These are phyloP conservation scores for Collybiopsis luxurians DNA, from an alignment of 768 basidiomycete species.

Conservation along the genomic window DNA sequence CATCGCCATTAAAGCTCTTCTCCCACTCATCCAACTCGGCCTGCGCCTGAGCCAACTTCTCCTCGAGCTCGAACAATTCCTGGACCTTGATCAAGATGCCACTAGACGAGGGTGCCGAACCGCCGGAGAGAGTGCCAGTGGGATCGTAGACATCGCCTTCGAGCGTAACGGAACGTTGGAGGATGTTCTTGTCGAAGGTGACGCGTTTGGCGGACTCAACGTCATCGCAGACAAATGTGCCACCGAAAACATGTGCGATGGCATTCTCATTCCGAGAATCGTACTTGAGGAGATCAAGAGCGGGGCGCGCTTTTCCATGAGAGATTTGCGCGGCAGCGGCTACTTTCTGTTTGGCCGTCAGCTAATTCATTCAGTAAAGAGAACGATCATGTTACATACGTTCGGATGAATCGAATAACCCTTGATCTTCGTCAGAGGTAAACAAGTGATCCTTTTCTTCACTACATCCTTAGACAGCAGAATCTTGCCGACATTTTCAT, in stretches of 20 bases:
- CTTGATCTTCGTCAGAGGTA: constrained; percentile 91
- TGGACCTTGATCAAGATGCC: constrained; percentile 82
- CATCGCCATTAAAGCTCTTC: constrained; percentile 39
- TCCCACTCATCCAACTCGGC: constrained; percentile 49
- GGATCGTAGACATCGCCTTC: constrained; percentile 98
- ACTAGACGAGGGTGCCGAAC: constrained; percentile 74
- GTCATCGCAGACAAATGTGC: constrained; percentile 89
- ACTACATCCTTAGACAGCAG: constrained; percentile 72
- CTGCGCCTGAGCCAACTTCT: constrained; percentile 49
- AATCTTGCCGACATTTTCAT: constrained; percentile 85
- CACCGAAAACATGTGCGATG: constrained; percentile 91
- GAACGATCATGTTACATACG: constrained; percentile 32
- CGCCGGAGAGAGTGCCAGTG: constrained; percentile 89
- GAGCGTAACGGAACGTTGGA: constrained; percentile 84
- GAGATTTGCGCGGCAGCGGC: constrained; percentile 68
- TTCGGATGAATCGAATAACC: constrained; percentile 41
- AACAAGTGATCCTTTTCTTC: constrained; percentile 87
- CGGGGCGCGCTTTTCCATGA: constrained; percentile 78
- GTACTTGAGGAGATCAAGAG: constrained; percentile 87
- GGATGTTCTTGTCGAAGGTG: constrained; percentile 71
- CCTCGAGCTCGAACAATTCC: constrained; percentile 70
- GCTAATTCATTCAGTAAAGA: background rate
- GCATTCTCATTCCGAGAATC: constrained; percentile 79
- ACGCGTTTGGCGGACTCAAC: constrained; percentile 82
- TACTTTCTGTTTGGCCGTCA: constrained; percentile 57